A percentile compares a stretch with the other conserved stretches of the same genome.
phyloP scores from a whole-genome alignment of 2,329 filamentous ascomycete species.

The Claviceps humidiphila region DNA sequence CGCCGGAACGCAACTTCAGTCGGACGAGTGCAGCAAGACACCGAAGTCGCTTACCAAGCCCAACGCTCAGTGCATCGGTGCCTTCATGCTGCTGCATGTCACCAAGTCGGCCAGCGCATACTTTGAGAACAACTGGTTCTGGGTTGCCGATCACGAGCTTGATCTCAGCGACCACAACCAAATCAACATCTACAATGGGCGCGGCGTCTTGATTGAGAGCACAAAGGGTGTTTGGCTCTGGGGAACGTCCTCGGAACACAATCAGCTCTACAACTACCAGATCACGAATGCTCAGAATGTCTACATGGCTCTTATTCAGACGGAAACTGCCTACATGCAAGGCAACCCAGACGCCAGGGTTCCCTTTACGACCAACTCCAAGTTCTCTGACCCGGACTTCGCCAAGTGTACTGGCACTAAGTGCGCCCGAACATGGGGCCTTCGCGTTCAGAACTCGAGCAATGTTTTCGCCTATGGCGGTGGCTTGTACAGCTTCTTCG shows the following conservation, averaged over 20 bases:
- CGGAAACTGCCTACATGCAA: slow-evolving; percentile 83
- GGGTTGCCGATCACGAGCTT: slow-evolving; percentile 83
- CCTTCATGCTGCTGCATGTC: slow-evolving; percentile 58
- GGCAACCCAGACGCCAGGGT: slow-evolving; percentile 61
- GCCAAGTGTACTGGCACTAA: slow-evolving; percentile 34
- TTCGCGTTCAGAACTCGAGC: slow-evolving; percentile 54
- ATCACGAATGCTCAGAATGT: slow-evolving; percentile 63
- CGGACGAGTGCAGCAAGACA: slow-evolving; percentile 66
- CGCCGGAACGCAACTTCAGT: slow-evolving; percentile 71
- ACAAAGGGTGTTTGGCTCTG: slow-evolving; percentile 66
- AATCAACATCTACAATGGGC: slow-evolving; percentile 78
- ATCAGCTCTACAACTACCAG: slow-evolving; percentile 71
- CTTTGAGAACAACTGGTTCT: slow-evolving; percentile 82
- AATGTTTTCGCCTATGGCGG: slow-evolving; percentile 59
- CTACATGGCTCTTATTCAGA: slow-evolving; percentile 75
- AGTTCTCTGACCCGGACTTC: slow-evolving; percentile 59
- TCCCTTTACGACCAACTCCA: slow-evolving; percentile 46
- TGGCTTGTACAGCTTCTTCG: slow-evolving; percentile 71
- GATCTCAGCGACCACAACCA: slow-evolving; percentile 62
- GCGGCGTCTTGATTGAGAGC: slow-evolving; percentile 69
- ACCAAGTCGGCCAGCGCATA: slow-evolving; percentile 54
- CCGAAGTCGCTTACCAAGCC: slow-evolving; percentile 47
- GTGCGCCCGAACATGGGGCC: slow-evolving; percentile 66
- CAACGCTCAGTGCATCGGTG: slow-evolving; percentile 56
- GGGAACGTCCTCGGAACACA: slow-evolving; percentile 59